Base-by-base conservation (phyloP, 2,329 filamentous ascomycete genomes). In the Cyphellophora europaea region DNA sequence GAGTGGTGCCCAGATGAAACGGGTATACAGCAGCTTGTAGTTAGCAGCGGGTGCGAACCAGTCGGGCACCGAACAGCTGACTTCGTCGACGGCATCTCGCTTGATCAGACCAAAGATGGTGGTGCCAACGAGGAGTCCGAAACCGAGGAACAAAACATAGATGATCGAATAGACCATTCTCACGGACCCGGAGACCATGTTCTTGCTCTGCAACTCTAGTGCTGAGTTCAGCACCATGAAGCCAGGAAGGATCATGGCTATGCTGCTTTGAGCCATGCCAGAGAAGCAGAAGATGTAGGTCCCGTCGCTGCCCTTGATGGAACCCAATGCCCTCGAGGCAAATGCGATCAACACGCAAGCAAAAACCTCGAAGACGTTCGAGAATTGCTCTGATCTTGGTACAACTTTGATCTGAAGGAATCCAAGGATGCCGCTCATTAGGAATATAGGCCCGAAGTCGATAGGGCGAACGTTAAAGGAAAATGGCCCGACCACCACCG, bases 391-490 rank as follows among this genome's bases (percentile, higher is more conserved):
- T 11, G 84, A 89, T 15, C 69, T 74, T 0, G 85, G 82, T 0
- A 82, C 79, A 4, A 86, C 62, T 16, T 84, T 72, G 6, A 89
- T 72, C 50, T 91, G 83, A 32, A 93, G 63, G 35, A 79, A 59
- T 1, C 84, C 85, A 0, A 93, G 68, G 12, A 88, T 62, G 50
- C 74, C 79, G 2, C 86, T 86, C 1, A 93, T 69, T 1, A 85
- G 37, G 53, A 91, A 91, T 12, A 78, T 77, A 17, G 88, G 71
- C 0, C 83, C 83, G 39, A 91, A 63, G 53, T 93, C 86, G 49
- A 89, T 80, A 27, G 79, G 74, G 3, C 83, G 73, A 3, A 81
- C 82, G 37, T 77, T 66, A 51, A 91, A 93, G 3, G 82, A 83
- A 50, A 91, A 91, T 0, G 83, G 83, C 0, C 81, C 84, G 1